phyloP scores from a whole-genome alignment of 208 protist species.

The Zelonia costaricensis region DNA sequence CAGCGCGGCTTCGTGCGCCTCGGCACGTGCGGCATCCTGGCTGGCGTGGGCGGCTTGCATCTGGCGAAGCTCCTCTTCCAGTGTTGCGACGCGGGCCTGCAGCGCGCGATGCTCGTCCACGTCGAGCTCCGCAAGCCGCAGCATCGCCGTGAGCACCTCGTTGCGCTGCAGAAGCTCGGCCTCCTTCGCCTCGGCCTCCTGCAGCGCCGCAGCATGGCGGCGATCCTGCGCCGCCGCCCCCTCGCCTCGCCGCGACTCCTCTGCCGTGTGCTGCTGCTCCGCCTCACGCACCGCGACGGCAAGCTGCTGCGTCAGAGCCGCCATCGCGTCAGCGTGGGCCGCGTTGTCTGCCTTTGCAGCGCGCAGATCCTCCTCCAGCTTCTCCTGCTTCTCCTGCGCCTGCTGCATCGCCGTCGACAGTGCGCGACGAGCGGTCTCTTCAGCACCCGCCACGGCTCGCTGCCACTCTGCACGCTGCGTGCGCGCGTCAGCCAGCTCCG shows the following conservation, averaged over 20 bases:
- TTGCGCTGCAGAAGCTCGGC: conserved; percentile 1
- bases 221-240: neutral
- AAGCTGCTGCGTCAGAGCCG: conserved; percentile 1
- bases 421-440: too few relatives aligned
- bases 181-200: neutral
- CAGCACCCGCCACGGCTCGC: too few relatives aligned
- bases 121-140: neutral
- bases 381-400: too few relatives aligned
- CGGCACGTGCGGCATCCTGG: neutral
- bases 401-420: too few relatives aligned
- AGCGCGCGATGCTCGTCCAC: neutral
- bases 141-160: neutral
- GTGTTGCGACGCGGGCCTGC: neutral
- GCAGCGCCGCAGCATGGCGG: neutral
- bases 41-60: too few relatives aligned
- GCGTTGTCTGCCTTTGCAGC: neutral
- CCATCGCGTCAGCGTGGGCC: neutral
- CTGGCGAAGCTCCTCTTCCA: conserved; percentile 8
- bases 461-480: too few relatives aligned
- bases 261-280: neutral
- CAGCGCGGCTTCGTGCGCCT: neutral
- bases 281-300: neutral
- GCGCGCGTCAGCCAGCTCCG: too few relatives aligned
- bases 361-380: neutral
- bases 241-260: neutral